Base-by-base conservation (phyloP, 345 rosid genomes). In the Sapria himalayana region DNA sequence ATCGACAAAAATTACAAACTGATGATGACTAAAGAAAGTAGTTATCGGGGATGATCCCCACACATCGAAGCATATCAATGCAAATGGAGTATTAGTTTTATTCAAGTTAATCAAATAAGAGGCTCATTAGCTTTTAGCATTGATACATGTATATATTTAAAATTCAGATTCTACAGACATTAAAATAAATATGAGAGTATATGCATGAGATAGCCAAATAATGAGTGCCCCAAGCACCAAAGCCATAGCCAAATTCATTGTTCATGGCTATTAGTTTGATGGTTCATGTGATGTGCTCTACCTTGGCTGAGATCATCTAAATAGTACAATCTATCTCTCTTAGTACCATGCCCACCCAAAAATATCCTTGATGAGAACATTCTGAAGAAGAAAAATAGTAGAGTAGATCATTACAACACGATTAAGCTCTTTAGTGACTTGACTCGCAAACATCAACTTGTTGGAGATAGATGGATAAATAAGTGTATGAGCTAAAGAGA, bases 1-100 rank as follows among this genome's bases (percentile, higher is more conserved):
- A 9, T 46, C 27, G 1, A 25, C 2, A 14, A 40, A 32, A 1
- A 12, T 39, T 10, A 47, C 41, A 45, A 54, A 54, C 23, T 2
- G 40, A 0, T 0, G 6, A 39, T 3, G 0, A 10, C 18, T 0
- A 0, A 0, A 46, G 6, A n/a, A 14, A 25, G 1, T 24, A 0
- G 12, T 5, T 0, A 39, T 33, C 1, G 36, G 36, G n/a, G 17
- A 3, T 5, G 31, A 20, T 1, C 46, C 22, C 7, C 24, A 54
- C 1, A 47, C 54, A 25, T 55, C 3, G 2, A 0, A 39, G 9
- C 21, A 38, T 1, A 47, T 19, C 15, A 46, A 40, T 0, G 4
- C 2, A 39, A 39, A 54, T 15, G 21, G 41, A 12, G 5, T 29
- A 4, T 3, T 0, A 33, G 3, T 23, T 17, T 15, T 9, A 32